These are phyloP conservation scores for Populus hybrid DNA, from an alignment of 441 rosid genomes.

Conservation along the genomic window DNA sequence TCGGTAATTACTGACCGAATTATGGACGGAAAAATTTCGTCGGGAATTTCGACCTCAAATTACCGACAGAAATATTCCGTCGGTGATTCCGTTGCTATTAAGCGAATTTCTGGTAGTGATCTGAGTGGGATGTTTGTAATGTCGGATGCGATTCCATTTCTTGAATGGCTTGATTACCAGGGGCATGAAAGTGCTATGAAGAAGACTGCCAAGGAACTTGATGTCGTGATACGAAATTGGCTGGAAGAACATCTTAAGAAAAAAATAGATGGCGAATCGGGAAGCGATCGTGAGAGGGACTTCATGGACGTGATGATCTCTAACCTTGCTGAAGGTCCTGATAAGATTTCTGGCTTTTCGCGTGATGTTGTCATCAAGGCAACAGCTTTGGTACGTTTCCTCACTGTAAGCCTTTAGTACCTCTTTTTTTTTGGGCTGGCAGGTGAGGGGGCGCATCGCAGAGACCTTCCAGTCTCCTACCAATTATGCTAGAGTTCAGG, in stretches of 20 bases:
- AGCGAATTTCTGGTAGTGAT: neutral
- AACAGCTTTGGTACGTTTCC: slow-evolving; percentile 42
- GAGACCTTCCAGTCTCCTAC: neutral
- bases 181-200: slow-evolving; percentile 46
- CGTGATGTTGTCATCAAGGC: slow-evolving; percentile 52
- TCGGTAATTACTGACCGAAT: too few relatives aligned
- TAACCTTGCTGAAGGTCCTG: slow-evolving; percentile 32
- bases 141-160: slow-evolving; percentile 51
- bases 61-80: too few relatives aligned
- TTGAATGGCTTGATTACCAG: slow-evolving; percentile 50
- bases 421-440: neutral
- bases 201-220: slow-evolving; percentile 40
- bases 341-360: slow-evolving; percentile 32
- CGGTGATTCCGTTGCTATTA: too few relatives aligned
- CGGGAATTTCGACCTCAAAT: too few relatives aligned
- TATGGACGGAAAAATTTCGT: too few relatives aligned
- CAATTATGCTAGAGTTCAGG: neutral
- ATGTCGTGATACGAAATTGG: slow-evolving; percentile 39
- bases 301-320: slow-evolving; percentile 50
- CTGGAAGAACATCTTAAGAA: slow-evolving; percentile 39
- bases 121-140: slow-evolving; percentile 30
- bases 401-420: neutral
- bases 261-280: neutral
- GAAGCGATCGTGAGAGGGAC: slow-evolving; percentile 14
- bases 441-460: too few relatives aligned